Evolutionary conservation across 192 early-diverging fungal species (phyloP), one percentile per base, ranked within the genome.

Genomic region (Coemansia sp.): DNA sequence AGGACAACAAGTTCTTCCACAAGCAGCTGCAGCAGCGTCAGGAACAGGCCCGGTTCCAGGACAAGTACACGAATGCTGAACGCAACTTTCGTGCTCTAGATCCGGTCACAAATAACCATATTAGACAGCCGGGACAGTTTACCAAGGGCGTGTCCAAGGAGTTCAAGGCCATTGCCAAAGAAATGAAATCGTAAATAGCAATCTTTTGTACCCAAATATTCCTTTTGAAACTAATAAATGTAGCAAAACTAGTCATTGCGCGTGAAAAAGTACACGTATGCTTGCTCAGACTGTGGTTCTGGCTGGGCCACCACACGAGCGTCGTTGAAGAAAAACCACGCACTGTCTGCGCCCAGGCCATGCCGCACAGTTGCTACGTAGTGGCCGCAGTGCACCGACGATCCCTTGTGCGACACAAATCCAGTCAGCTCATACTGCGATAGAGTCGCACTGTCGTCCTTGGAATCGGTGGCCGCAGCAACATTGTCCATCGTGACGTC

Each of bases 261-360:
- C 7, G 78, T 82, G 45, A 93, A 88, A 54, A 94, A 84, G 64
- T 89, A 91, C 49, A 90, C 77, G 56, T 93, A 92, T 8, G 86
- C 87, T 53, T 88, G 87, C 22, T 80, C 87, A 10, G 85, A 64
- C 64, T 89, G 85, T 0, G 89, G 86, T 23, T 78, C 69, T 8
- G 86, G 76, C 43, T 90, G 87, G 32, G 72, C 79, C 5, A 90
- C 97, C 7, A 97, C 97, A 79, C 93, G 95, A 65, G 94, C 86
- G 78, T 99, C 97, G 79, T 99, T 99, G 81, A 90, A 96, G 60
- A 99, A 76, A 57, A 90, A 86, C 97, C 97, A 99, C 39, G 75
- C 62, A 43, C 75, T 67, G 32, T 83, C 85, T n/a, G 86, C 21
- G 29, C 69, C 83, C 49, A 75, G 59, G 21, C 73, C 74, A 38